Evolutionary conservation across 208 protist species (phyloP), one percentile per base, ranked within the genome.

Genomic region (Trypanosoma melophagium): DNA sequence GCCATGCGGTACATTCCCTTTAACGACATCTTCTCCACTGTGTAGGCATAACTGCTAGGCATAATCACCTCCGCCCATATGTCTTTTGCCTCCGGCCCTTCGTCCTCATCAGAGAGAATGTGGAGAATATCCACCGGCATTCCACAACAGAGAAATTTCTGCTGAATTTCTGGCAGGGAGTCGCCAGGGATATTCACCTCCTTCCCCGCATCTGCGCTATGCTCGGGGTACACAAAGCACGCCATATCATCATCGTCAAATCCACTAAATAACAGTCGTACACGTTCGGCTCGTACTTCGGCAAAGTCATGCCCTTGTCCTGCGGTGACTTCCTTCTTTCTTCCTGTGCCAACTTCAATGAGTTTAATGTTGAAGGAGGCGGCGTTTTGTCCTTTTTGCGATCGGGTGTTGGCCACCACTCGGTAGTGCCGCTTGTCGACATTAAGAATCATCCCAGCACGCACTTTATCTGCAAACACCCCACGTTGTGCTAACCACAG

Each of bases 1-100:
- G 90, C 87, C 86, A 94, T 94, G 64, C 87, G 84, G 75, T 96
- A 96, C 52, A 93, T 69, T n/a, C 88, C 88, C 54, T 94, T 92
- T 60, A 93, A 60, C 14, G 74, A 76, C 17, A 96, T 78, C 67
- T 92, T 91, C 63, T 96, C 90, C 47, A 96, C 90, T 5, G 87
- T 92, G 68, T 93, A 96, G 24, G 71, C 66, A 76, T 94, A 94
- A 75, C 86, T 93, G 62, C 72, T 91, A 28, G 90, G 90, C 81
- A 96, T 90, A 13, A 86, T 72, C 51, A 94, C 80, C 75, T 96
- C 87, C 3, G 81, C 71, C 86, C 87, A 96, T 19, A 83, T 76
- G 49, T 91, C 84, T 69, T 89, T 90, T 65, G 17, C 71, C n/a
- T 84, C 70, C 0, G 72, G 68, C 19, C 49, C 22, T 7, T 62